These are phyloP conservation scores for Avicennia marina DNA, from an alignment of 257 asterid genomes.

Conservation along the genomic window DNA sequence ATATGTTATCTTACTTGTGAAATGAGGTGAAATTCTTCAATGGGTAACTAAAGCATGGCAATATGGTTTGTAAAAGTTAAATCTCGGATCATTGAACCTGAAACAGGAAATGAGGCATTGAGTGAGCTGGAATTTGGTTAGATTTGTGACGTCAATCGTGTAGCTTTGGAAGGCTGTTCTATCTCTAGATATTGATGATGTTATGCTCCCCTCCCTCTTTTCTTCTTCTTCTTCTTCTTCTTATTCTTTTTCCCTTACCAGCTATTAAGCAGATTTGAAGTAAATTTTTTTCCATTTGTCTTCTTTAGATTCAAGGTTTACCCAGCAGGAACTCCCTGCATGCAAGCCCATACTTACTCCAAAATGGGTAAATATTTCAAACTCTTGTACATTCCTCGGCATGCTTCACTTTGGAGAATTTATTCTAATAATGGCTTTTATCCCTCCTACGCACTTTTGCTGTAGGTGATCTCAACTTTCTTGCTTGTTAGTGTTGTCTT, in stretches of 20 bases:
- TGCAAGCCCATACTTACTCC: conserved; percentile 98
- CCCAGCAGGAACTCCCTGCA: conserved; percentile 98
- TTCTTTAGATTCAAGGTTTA: conserved; percentile 86
- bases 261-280: neutral
- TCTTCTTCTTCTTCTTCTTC: too few relatives aligned
- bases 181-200: too few relatives aligned
- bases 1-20: neutral
- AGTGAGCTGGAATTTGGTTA: neutral
- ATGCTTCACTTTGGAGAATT: neutral
- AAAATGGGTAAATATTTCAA: conserved; percentile 65
- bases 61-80: too few relatives aligned
- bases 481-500: conserved; percentile 69
- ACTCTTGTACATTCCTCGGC: conserved; percentile 5
- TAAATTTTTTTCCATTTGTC: neutral
- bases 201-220: too few relatives aligned
- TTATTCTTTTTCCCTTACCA: neutral
- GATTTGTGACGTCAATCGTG: too few relatives aligned
- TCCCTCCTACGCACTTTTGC: conserved; percentile 2
- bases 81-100: too few relatives aligned
- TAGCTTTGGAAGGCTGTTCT: too few relatives aligned
- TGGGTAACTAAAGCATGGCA: neutral
- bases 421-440: conserved; percentile 9
- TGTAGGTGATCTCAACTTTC: conserved; percentile 82
- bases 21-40: neutral
- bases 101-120: neutral